Evolutionary conservation across 1,284 basidiomycete species (phyloP).

Genomic region (Puccinia sorghi): DNA sequence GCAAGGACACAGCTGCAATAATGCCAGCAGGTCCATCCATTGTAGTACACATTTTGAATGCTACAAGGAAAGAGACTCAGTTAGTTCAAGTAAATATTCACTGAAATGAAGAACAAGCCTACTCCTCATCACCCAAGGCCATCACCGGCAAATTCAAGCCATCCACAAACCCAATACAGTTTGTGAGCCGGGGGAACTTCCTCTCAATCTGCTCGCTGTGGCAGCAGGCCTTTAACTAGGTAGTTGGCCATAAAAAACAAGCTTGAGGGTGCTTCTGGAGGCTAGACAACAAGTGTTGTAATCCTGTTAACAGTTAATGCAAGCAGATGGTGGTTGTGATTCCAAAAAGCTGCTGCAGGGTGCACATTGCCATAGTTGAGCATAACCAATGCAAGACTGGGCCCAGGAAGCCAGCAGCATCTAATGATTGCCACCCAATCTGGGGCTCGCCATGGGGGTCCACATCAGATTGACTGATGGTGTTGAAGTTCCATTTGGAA

Average conservation of each 20-base stretch:
- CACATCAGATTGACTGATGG: background rate
- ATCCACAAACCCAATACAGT: no score
- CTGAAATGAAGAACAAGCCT: no score
- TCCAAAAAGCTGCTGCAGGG: conserved; percentile 60
- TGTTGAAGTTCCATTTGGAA: conserved; percentile 59
- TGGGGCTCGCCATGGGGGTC: conserved; percentile 54
- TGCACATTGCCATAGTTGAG: conserved; percentile 60
- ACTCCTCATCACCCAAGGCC: no score
- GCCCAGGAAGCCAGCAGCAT: conserved; percentile 62
- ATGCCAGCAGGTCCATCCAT: background rate
- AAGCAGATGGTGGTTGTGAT: conserved; percentile 55
- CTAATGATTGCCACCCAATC: conserved; percentile 59
- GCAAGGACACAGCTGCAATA: background rate
- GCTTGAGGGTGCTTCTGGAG: background rate
- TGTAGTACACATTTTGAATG: background rate
- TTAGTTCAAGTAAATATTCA: background rate
- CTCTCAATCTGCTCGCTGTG: no score
- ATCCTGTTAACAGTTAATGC: conserved; percentile 52
- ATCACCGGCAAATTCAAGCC: no score
- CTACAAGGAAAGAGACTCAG: background rate
- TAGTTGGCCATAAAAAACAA: background rate
- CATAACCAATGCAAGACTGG: conserved; percentile 62
- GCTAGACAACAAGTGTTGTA: background rate
- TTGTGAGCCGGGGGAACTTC: no score
- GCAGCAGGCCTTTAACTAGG: no score